Base-by-base conservation (phyloP, 768 basidiomycete species). In the Tricholoma sp. region DNA sequence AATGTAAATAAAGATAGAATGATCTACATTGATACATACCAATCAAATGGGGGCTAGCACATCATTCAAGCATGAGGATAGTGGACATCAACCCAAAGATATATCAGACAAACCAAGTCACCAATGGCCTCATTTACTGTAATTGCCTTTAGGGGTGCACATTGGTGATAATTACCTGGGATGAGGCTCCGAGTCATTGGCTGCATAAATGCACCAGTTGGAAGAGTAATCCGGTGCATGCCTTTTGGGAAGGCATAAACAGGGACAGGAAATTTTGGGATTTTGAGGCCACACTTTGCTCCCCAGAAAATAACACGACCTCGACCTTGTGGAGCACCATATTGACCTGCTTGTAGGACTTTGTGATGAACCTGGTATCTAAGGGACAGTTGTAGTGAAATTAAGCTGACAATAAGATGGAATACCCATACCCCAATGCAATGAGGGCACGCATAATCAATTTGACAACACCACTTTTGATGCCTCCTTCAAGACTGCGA, bases 261-360 rank as follows among this genome's bases (percentile, higher is more conserved):
- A 0, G 89, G 89, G 16, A 83, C 64, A 0, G 89, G 89, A 63
- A 83, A 86, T 9, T 79, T 70, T 0, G 89, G 89, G 14, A 88
- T 66, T 18, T 76, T 64, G 2, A 82, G 54, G 27, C 83, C 86
- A 7, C 78, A 77, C 53, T 77, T 81, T 4, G 87, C 83, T 22
- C 79, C 87, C 76, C 79, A 80, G 66, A 91, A 84, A 46, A 91
- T 86, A 11, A 90, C 78, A 16, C 89, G 76, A 24, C 75, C 71
- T 8, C 89, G 82, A 47, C 76, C 73, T 71, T 91, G 89, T 16
- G 89, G 88, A 19, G 80, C 78, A 24, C 89, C 89, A 68, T 89
- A 89, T 34, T 84, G 83, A 0, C 78, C 83, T 21, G 88, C 85
- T 63, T 91, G 86, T 0, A 90, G 72, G 14, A 85, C 70, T n/a